phyloP scores from a whole-genome alignment of 1,284 basidiomycete species.

The Fomes fomentarius region DNA sequence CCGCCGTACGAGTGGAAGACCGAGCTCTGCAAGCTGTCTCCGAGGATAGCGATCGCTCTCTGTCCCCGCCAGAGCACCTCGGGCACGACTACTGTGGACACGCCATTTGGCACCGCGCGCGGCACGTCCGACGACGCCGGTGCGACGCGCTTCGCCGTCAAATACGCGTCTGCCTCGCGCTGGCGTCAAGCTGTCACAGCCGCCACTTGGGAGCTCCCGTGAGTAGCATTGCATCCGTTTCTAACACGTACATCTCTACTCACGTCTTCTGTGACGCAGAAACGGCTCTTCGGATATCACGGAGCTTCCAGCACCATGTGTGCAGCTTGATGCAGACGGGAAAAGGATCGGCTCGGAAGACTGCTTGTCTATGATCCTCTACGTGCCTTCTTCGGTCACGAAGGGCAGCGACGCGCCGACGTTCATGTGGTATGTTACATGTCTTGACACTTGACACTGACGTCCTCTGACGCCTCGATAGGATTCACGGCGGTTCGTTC shows the following conservation, averaged over 20 bases:
- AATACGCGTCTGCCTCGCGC: conserved; percentile 63
- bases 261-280: conserved; percentile 35
- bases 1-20: conserved; percentile 32
- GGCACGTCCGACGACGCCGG: conserved; percentile 53
- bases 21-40: conserved; percentile 48
- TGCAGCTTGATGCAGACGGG: conserved; percentile 51
- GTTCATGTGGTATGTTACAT: conserved; percentile 59
- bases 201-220: conserved; percentile 66
- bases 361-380: conserved; percentile 77
- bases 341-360: conserved; percentile 65
- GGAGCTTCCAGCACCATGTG: conserved; percentile 69
- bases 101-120: conserved; percentile 56
- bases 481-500: conserved; percentile 91
- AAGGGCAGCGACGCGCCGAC: conserved; percentile 48
- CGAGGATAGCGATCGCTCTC: conserved; percentile 41
- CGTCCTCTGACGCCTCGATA: conserved; percentile 31
- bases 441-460: not conserved
- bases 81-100: conserved; percentile 39
- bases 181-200: conserved; percentile 60
- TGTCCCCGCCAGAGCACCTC: conserved; percentile 41
- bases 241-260: conserved; percentile 1
- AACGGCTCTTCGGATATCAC: conserved; percentile 55
- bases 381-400: conserved; percentile 55
- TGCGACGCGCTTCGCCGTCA: conserved; percentile 60
- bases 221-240: conserved; percentile 28